phyloP scores from a whole-genome alignment of 352 stramenopile species.

The Phytopythium sindhum region DNA sequence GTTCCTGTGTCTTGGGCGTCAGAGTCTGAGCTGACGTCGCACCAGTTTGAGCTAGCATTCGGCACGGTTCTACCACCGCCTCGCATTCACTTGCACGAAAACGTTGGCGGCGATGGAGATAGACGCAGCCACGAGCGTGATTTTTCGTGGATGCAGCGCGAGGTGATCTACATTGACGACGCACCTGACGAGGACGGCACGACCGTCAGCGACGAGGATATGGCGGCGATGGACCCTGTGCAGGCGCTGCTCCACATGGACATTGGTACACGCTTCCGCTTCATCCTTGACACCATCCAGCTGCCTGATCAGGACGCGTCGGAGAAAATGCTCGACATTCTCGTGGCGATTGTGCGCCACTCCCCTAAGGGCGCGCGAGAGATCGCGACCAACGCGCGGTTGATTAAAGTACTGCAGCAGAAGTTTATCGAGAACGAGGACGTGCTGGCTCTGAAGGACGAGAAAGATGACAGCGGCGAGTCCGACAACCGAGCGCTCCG shows the following conservation, averaged over 20 bases:
- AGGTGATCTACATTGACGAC: slow-evolving; percentile 53
- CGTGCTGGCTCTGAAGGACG: slow-evolving; percentile 23
- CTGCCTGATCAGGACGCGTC: slow-evolving; percentile 33
- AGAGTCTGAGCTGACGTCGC: slow-evolving; percentile 2
- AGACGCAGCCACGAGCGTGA: neutral
- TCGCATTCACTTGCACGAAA: slow-evolving; percentile 39
- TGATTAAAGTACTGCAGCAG: slow-evolving; percentile 41
- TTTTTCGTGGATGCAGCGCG: neutral
- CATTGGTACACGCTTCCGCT: slow-evolving; percentile 41
- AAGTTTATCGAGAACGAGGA: slow-evolving; percentile 53
- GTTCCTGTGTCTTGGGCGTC: slow-evolving; percentile 19
- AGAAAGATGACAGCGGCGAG: slow-evolving; percentile 13
- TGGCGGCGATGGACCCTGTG: slow-evolving; percentile 48
- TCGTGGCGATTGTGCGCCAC: slow-evolving; percentile 41
- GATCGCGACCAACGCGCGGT: slow-evolving; percentile 38
- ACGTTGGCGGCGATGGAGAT: slow-evolving; percentile 9
- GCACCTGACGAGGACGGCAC: slow-evolving; percentile 33
- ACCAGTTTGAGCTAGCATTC: slow-evolving; percentile 21
- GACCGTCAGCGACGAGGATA: slow-evolving; percentile 42
- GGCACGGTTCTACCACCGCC: slow-evolving; percentile 27
- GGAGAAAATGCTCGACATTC: slow-evolving; percentile 60
- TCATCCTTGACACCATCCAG: slow-evolving; percentile 47
- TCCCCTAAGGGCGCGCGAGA: slow-evolving; percentile 43
- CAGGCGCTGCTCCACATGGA: slow-evolving; percentile 64
- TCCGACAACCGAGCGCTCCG: slow-evolving; percentile 25